Evolutionary conservation across 768 basidiomycete genomes (phyloP), one percentile per base, ranked within the genome.

Genomic region (Tubosaeta brunneosetosa): DNA sequence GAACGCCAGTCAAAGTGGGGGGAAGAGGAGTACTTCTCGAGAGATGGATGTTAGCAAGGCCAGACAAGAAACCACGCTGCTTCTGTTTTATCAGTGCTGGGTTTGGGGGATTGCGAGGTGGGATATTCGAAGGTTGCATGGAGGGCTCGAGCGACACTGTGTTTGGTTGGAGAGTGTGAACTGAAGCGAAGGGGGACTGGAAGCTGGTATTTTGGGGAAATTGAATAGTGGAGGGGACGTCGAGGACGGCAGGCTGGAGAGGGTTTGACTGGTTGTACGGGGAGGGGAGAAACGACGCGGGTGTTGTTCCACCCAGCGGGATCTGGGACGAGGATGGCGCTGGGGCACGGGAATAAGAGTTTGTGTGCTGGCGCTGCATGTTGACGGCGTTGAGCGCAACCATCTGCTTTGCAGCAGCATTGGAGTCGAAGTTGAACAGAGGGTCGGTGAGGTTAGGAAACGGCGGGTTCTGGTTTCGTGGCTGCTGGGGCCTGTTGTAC

Each of bases 331-430:
- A 54, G 34, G 69, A 62, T 31, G 65, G 73, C 68, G 69, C 68
- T 58, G 67, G 68, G 59, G 55, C 71, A 55, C 74, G 77, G 57
- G 79, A 81, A 63, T 79, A 80, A 54, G 75, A 72, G 58, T 80
- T 77, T 71, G 83, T 76, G 64, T 81, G 79, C 60, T 81, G 76
- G 16, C 67, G 66, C 50, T 66, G 67, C 50, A 62, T 58, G 59
- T 76, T 82, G 45, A 76, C 84, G 49, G 79, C 83, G 61, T 76
- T 83, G 59, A 91, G 80, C 10, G 85, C 85, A 29, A 86, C 85
- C 81, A 90, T 86, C 72, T 91, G 89, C 68, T 90, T 91, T 53
- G 85, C 85, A 46, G 77, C 82, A 42, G 82, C 76, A 47, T 78
- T 76, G 53, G 85, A 74, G 69, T 91, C 86, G 57, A 88, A 74